Percentiles rank a stretch among this genome's conserved stretches.
phyloP scores from a whole-genome alignment of 2,329 filamentous ascomycete genomes.

The Fusarium penzigii region DNA sequence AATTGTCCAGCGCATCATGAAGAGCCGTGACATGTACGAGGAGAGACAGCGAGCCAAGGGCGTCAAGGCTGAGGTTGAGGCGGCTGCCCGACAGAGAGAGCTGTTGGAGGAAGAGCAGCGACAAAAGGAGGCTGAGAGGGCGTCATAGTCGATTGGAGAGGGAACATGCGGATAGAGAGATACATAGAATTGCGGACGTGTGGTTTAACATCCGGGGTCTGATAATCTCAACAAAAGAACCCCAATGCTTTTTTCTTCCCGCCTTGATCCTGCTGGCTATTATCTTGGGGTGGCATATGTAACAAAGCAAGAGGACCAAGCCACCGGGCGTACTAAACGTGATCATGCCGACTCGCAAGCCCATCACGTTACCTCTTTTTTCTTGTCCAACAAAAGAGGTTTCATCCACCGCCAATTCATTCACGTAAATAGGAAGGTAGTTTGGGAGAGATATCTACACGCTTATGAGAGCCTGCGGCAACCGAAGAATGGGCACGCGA shows the following conservation, averaged over 20 bases:
- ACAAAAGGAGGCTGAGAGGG: slow-evolving; percentile 45
- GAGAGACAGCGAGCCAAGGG: slow-evolving; percentile 89
- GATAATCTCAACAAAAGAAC: not conserved
- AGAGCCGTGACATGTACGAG: slow-evolving; percentile 84
- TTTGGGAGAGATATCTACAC: too few relatives aligned
- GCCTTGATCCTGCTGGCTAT: too few relatives aligned
- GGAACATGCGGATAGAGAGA: slow-evolving; percentile 2
- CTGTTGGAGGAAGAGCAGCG: slow-evolving; percentile 60
- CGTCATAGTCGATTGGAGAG: slow-evolving; percentile 10
- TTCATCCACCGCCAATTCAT: too few relatives aligned
- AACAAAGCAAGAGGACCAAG: too few relatives aligned
- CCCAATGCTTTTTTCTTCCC: not conserved
- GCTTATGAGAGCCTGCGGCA: too few relatives aligned
- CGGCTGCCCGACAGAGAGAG: slow-evolving; percentile 62
- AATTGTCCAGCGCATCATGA: slow-evolving; percentile 89
- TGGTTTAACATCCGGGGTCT: slow-evolving; percentile 4
- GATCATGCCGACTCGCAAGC: too few relatives aligned
- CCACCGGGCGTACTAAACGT: too few relatives aligned
- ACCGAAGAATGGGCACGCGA: too few relatives aligned
- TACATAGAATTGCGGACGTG: not conserved
- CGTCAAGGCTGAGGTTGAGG: slow-evolving; percentile 78
- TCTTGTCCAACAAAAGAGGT: too few relatives aligned
- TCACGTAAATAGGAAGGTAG: too few relatives aligned
- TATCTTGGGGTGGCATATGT: too few relatives aligned
- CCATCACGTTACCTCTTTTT: too few relatives aligned